Percentiles rank a stretch among this genome's conserved stretches.
phyloP scores from a whole-genome alignment of 148 eudicot genomes.

The Nyssa sinensis region DNA sequence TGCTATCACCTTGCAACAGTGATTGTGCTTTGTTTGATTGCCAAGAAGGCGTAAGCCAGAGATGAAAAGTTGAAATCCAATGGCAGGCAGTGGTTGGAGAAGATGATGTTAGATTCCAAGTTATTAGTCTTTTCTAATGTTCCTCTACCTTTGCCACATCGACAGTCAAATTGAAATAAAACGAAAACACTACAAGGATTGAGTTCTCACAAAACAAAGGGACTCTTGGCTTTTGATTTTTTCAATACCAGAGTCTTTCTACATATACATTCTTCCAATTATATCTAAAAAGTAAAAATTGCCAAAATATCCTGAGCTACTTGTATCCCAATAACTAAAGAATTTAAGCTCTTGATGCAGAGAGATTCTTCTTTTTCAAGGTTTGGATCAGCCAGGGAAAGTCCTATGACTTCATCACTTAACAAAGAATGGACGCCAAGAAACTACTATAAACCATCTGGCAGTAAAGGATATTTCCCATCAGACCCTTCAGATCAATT shows the following conservation, averaged over 20 bases:
- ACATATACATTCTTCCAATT: no score
- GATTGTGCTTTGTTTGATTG: not conserved
- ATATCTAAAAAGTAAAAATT: no score
- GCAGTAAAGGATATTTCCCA: slow-evolving; percentile 48
- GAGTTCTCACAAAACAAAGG: no score
- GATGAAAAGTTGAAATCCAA: no score
- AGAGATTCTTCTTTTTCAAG: slow-evolving; percentile 85
- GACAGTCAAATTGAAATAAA: not conserved
- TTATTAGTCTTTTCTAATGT: not conserved
- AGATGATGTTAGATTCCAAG: no score
- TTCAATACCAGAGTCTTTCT: not conserved
- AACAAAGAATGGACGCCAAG: slow-evolving; percentile 89
- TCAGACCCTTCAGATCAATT: slow-evolving; percentile 55
- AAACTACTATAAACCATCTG: slow-evolving; percentile 61
- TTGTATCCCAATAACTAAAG: not conserved
- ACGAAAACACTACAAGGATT: no score
- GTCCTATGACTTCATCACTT: slow-evolving; percentile 62
- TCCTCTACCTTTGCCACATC: not conserved
- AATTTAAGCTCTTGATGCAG: slow-evolving; percentile 30
- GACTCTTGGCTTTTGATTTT: no score
- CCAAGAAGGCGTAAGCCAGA: no score
- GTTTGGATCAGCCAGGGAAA: slow-evolving; percentile 75
- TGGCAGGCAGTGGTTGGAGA: no score
- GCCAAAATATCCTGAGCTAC: not conserved
- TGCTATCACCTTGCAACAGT: not conserved